Evolutionary conservation across 768 basidiomycete species (phyloP).

Genomic region (Rhizopogon vinicolor): DNA sequence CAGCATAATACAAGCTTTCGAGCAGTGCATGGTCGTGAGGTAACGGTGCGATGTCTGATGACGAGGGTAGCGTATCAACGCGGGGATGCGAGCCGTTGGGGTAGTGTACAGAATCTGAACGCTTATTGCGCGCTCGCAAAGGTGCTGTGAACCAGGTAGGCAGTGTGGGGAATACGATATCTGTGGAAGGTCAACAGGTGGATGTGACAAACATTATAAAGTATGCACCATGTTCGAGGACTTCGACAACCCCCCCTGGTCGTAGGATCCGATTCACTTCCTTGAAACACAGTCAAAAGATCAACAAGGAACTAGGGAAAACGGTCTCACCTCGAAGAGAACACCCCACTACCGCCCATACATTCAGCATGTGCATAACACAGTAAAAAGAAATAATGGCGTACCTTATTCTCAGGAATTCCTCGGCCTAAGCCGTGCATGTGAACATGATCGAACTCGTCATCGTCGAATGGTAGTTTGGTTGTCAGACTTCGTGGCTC

Average conservation of each 20-base stretch:
- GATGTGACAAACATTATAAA: neutral
- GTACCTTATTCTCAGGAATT: conserved; percentile 72
- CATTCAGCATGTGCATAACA: conserved; percentile 5
- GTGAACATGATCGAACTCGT: conserved; percentile 81
- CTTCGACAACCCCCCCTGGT: conserved; percentile 67
- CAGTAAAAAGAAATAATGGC: conserved; percentile 1
- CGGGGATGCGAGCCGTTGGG: conserved; percentile 41
- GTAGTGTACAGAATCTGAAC: conserved; percentile 45
- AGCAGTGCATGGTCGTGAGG: conserved; percentile 67
- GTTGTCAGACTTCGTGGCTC: conserved; percentile 53
- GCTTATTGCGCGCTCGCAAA: conserved; percentile 48
- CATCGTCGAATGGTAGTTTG: conserved; percentile 75
- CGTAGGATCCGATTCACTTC: conserved; percentile 69
- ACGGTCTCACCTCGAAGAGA: conserved; percentile 51
- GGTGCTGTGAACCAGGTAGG: conserved; percentile 77
- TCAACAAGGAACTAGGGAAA: neutral
- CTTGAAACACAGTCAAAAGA: conserved; percentile 29
- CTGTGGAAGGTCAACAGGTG: conserved; percentile 29
- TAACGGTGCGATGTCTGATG: conserved; percentile 29
- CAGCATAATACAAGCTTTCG: conserved; percentile 60
- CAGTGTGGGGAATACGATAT: conserved; percentile 70
- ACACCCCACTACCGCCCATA: conserved; percentile 50
- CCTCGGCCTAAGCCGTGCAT: conserved; percentile 60
- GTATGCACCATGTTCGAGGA: conserved; percentile 64
- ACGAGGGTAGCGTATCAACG: conserved; percentile 20